These are phyloP conservation scores for Zygoascus biomembranicola DNA, from an alignment of 805 yeast genomes.

Conservation along the genomic window DNA sequence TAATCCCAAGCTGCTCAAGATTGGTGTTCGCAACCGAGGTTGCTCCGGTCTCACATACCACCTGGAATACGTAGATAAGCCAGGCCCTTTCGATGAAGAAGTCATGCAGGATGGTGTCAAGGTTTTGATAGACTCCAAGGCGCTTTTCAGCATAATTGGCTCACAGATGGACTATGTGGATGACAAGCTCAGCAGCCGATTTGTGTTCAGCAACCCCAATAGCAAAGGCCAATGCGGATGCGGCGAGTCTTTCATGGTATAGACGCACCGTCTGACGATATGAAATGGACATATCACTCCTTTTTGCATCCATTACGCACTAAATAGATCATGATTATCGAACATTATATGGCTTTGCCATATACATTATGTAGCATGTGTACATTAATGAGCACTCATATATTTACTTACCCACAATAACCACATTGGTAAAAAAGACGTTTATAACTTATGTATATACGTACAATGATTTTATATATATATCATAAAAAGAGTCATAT, in stretches of 20 bases:
- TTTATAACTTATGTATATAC: too few species aligned
- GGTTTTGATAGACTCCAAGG: constrained; percentile 91
- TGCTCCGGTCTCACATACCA: constrained; percentile 93
- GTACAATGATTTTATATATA: too few species aligned
- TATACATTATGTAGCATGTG: too few species aligned
- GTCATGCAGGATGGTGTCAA: constrained; percentile 89
- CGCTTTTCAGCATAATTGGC: constrained; percentile 90
- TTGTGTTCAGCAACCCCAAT: constrained; percentile 91
- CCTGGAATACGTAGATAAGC: constrained; percentile 78
- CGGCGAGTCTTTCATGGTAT: constrained; percentile 97
- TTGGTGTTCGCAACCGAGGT: constrained; percentile 93
- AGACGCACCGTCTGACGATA: constrained; percentile 10
- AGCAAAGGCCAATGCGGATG: constrained; percentile 98
- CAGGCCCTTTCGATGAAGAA: constrained; percentile 93
- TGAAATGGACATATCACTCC: background rate
- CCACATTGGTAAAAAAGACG: too few species aligned
- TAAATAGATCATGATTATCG: background rate
- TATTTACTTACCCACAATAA: too few species aligned
- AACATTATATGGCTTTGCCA: too few species aligned
- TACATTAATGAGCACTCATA: too few species aligned
- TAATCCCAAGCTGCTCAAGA: constrained; percentile 78
- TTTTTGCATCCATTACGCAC: background rate
- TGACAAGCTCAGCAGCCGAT: constrained; percentile 79
- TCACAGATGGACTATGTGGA: constrained; percentile 98
- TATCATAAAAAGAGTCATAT: too few species aligned